Evolutionary conservation across 768 basidiomycete species (phyloP).

Genomic region (Hortiboletus campestris): DNA sequence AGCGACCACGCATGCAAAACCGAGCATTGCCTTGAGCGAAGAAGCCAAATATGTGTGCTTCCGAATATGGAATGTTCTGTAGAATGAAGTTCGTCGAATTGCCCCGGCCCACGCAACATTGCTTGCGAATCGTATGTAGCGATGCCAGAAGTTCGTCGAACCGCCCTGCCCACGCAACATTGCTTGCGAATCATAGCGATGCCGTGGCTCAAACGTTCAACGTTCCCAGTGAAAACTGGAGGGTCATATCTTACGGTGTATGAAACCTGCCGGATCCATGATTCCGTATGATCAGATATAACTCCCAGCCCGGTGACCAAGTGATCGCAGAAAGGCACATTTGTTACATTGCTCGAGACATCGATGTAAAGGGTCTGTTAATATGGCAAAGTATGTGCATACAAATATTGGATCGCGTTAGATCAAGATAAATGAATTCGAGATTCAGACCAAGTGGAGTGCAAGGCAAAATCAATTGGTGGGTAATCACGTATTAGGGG

Average conservation of each 20-base stretch:
- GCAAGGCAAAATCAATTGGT: conserved; percentile 13
- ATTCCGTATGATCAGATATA: too few species aligned
- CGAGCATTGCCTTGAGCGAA: conserved; percentile 16
- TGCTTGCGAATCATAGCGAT: conserved; percentile 12
- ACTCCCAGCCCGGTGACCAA: conserved; percentile 7
- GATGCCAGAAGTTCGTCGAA: conserved; percentile 5
- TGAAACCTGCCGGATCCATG: too few species aligned
- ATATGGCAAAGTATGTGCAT: conserved; percentile 23
- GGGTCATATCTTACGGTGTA: too few species aligned
- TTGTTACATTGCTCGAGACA: conserved; percentile 15
- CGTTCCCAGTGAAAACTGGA: too few species aligned
- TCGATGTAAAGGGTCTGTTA: conserved; percentile 1
- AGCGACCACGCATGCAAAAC: conserved; percentile 8
- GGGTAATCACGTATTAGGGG: conserved; percentile 36
- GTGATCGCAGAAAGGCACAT: conserved; percentile 8
- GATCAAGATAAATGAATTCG: conserved; percentile 9
- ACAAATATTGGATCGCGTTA: conserved; percentile 30
- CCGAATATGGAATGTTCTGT: conserved; percentile 30
- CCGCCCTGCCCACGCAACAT: conserved; percentile 8
- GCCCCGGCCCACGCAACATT: conserved; percentile 2
- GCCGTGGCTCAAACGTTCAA: too few species aligned
- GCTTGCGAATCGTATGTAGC: not conserved
- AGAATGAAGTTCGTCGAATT: conserved; percentile 17
- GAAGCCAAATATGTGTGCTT: conserved; percentile 7
- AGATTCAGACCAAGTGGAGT: conserved; percentile 8